phyloP scores from a whole-genome alignment of 202 grass and related monocot species.

The Cymbopogon flexuosus region DNA sequence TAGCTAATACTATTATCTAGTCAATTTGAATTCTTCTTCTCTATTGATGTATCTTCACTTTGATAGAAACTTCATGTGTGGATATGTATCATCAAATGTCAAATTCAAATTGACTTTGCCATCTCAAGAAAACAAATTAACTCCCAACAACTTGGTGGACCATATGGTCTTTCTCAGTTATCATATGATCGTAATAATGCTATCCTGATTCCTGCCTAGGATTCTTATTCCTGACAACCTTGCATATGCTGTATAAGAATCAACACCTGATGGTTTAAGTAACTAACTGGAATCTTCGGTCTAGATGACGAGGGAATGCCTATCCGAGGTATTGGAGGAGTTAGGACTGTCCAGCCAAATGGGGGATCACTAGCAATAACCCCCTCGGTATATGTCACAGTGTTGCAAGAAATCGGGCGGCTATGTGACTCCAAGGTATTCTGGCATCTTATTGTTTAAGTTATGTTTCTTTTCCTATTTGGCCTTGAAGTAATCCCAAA shows the following conservation, averaged over 20 bases:
- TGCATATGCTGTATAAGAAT: slow-evolving; percentile 18
- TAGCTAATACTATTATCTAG: no score
- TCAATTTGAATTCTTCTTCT: no score
- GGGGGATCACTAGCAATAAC: slow-evolving; percentile 41
- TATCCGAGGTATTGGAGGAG: slow-evolving; percentile 34
- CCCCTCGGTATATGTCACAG: slow-evolving; percentile 54
- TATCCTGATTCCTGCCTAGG: background rate
- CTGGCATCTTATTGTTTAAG: background rate
- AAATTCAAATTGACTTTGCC: no score
- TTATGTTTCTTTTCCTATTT: background rate
- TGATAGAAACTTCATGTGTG: no score
- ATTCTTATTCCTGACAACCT: background rate
- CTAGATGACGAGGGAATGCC: slow-evolving; percentile 56
- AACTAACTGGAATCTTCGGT: slow-evolving; percentile 37
- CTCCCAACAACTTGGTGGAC: background rate
- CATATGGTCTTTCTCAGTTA: background rate
- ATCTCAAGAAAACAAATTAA: no score
- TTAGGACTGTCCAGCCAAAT: slow-evolving; percentile 49
- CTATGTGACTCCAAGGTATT: slow-evolving; percentile 68
- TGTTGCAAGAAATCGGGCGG: slow-evolving; percentile 78
- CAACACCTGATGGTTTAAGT: background rate
- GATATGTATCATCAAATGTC: no score
- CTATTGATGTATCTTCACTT: no score
- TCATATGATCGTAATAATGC: background rate
- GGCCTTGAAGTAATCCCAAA: slow-evolving; percentile 11